These are phyloP conservation scores for Cyathus olla DNA, from an alignment of 1,284 basidiomycete species.

Conservation along the genomic window DNA sequence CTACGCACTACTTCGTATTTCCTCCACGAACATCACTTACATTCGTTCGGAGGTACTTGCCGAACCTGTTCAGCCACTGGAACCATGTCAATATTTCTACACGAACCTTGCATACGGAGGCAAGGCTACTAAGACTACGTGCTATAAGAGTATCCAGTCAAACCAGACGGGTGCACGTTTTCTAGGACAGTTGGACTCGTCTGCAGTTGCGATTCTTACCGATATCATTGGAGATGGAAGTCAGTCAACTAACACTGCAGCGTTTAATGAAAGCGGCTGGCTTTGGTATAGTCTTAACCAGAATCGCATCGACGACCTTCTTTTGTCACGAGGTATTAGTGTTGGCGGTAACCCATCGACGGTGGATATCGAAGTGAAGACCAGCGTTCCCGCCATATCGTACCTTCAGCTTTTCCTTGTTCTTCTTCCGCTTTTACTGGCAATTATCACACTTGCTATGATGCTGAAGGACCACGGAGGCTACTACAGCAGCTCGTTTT, in stretches of 20 bases:
- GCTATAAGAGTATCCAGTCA: conserved; percentile 5
- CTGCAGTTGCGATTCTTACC: conserved; percentile 19
- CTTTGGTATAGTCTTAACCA: conserved; percentile 13
- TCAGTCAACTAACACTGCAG: conserved; percentile 10
- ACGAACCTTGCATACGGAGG: conserved; percentile 17
- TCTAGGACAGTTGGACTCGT: conserved; percentile 22
- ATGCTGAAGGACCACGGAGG: conserved; percentile 17
- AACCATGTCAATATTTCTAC: conserved; percentile 7
- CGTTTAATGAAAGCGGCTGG: conserved; percentile 15
- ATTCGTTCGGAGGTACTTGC: conserved; percentile 17
- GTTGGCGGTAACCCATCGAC: conserved; percentile 12
- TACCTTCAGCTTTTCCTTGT: conserved; percentile 25
- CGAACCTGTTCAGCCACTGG: conserved; percentile 11
- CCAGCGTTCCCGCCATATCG: conserved; percentile 22
- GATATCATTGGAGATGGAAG: conserved; percentile 26
- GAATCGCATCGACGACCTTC: conserved; percentile 13
- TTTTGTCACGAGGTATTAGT: conserved; percentile 19
- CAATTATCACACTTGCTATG: conserved; percentile 4
- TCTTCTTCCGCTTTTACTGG: conserved; percentile 12
- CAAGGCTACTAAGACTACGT: conserved; percentile 10
- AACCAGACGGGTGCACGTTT: conserved; percentile 9
- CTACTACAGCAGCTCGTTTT: conserved; percentile 23
- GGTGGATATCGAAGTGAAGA: conserved; percentile 14
- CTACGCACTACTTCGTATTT: neutral
- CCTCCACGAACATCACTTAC: conserved; percentile 13